Evolutionary conservation across 805 yeast species (phyloP).

Genomic region (Wickerhamiella sorbophila): DNA sequence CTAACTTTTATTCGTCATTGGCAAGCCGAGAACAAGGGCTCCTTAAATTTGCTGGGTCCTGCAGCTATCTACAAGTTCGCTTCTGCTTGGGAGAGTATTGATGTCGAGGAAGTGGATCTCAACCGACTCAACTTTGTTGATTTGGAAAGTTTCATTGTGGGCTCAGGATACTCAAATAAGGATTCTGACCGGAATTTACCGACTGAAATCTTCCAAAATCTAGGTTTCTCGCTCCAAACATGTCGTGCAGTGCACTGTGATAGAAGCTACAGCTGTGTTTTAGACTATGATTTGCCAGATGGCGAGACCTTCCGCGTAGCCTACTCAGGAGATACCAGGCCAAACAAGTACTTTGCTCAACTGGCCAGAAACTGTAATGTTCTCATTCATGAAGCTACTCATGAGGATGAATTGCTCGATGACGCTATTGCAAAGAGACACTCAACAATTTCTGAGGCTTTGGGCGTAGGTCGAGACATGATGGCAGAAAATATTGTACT

Average conservation of each 20-base stretch:
- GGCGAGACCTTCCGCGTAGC: conserved; percentile 45
- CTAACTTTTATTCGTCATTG: conserved; percentile 56
- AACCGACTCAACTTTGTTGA: conserved; percentile 38
- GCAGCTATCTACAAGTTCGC: conserved; percentile 57
- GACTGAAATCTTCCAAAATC: neutral
- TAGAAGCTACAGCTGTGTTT: conserved; percentile 57
- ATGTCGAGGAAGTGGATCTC: conserved; percentile 21
- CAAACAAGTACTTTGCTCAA: conserved; percentile 46
- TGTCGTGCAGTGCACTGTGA: conserved; percentile 77
- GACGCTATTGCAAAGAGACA: conserved; percentile 79
- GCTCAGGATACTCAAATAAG: conserved; percentile 18
- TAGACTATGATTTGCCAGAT: conserved; percentile 27
- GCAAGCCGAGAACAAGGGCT: conserved; percentile 23
- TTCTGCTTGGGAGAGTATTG: conserved; percentile 42
- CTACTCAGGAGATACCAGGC: conserved; percentile 93
- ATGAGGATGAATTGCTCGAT: conserved; percentile 59
- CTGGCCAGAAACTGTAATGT: conserved; percentile 58
- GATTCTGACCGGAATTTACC: neutral
- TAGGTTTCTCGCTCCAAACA: conserved; percentile 24
- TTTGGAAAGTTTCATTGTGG: conserved; percentile 42
- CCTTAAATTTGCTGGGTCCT: conserved; percentile 54
- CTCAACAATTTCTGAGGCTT: conserved; percentile 79
- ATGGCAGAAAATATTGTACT: conserved; percentile 52
- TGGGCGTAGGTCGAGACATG: conserved; percentile 57
- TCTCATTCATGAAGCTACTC: conserved; percentile 84